phyloP scores from a whole-genome alignment of 2,329 filamentous ascomycete genomes.

The Diaporthe eres region DNA sequence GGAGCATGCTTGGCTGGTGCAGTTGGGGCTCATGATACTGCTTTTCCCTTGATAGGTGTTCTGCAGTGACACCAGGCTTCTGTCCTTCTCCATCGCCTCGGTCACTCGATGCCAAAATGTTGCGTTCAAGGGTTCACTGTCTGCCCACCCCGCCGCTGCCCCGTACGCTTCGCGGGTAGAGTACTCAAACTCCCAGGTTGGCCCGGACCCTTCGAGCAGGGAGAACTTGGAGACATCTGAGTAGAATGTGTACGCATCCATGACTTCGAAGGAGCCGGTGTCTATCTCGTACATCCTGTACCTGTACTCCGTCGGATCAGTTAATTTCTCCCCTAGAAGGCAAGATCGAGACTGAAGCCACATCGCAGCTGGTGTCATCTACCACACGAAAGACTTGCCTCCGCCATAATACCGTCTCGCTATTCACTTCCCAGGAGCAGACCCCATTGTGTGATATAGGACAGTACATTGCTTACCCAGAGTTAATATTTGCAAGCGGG shows the following conservation, averaged over 20 bases:
- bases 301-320: neutral
- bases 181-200: conserved; percentile 59
- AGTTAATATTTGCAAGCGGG: conserved; percentile 61
- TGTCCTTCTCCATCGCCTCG: conserved; percentile 67
- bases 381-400: neutral
- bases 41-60: conserved; percentile 67
- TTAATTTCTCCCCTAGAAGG: neutral
- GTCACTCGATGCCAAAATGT: conserved; percentile 73
- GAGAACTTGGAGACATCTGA: conserved; percentile 58
- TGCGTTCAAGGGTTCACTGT: conserved; percentile 67
- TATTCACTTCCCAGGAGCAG: neutral
- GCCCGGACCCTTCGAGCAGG: conserved; percentile 50
- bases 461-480: conserved; percentile 45
- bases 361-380: no score
- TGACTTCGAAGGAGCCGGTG: conserved; percentile 57
- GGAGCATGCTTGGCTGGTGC: conserved; percentile 64
- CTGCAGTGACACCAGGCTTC: conserved; percentile 61
- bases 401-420: no score
- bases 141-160: conserved; percentile 54
- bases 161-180: conserved; percentile 59
- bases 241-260: conserved; percentile 59
- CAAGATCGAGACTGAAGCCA: no score
- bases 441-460: no score
- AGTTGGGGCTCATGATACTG: conserved; percentile 64
- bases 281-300: conserved; percentile 62